Evolutionary conservation across 306 rosid genomes (phyloP).

Genomic region (Cucurbita moschata): DNA sequence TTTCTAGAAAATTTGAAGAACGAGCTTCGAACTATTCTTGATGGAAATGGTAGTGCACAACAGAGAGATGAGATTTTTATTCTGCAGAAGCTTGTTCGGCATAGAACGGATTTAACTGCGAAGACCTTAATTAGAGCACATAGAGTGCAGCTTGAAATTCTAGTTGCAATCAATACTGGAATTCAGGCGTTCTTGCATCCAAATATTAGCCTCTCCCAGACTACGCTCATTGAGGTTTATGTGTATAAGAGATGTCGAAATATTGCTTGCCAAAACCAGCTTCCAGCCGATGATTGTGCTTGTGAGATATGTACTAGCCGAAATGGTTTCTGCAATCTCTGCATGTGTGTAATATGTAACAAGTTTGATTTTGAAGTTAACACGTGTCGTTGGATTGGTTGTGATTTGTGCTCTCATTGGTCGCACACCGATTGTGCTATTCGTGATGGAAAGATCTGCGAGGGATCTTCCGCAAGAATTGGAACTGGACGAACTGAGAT

Average conservation of each 20-base stretch:
- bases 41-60: constrained; percentile 78
- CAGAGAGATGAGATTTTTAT: constrained; percentile 72
- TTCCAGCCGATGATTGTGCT: constrained; percentile 90
- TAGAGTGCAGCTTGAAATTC: constrained; percentile 83
- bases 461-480: constrained; percentile 61
- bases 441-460: constrained; percentile 68
- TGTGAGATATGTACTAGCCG: constrained; percentile 69
- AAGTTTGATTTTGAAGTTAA: constrained; percentile 98
- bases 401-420: constrained; percentile 96
- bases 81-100: constrained; percentile 75
- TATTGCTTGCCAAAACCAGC: constrained; percentile 83
- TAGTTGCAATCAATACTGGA: constrained; percentile 86
- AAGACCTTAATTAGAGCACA: constrained; percentile 82
- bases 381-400: constrained; percentile 97
- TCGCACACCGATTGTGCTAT: constrained; percentile 98
- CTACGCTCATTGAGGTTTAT: constrained; percentile 72
- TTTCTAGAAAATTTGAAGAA: constrained; percentile 70
- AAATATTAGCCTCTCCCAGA: constrained; percentile 70
- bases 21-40: constrained; percentile 63
- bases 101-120: constrained; percentile 72
- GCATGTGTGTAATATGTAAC: constrained; percentile 95
- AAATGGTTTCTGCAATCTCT: constrained; percentile 96
- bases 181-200: constrained; percentile 95
- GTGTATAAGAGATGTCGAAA: constrained; percentile 87
- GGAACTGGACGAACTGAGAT: constrained; percentile 76